A percentile compares a stretch with the other conserved stretches of the same genome.
These are phyloP conservation scores for Candida sp. DNA, from an alignment of 1,139 yeast species.

Conservation along the genomic window DNA sequence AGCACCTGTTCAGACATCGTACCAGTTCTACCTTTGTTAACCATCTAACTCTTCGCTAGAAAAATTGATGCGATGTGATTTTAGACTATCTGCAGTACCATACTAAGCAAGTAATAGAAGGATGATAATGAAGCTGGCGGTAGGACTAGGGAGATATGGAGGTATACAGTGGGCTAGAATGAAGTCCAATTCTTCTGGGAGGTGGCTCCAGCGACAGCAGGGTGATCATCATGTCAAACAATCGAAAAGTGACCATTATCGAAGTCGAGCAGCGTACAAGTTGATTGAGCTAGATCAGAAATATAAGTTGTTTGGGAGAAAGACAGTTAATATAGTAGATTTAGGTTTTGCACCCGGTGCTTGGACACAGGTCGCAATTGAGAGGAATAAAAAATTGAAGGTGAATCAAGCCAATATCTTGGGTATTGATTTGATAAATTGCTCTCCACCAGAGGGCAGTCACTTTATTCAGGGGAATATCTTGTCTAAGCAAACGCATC, in stretches of 20 bases:
- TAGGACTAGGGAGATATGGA: neutral
- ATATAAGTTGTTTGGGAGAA: constrained; percentile 52
- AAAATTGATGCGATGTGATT: constrained; percentile 2
- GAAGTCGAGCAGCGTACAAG: constrained; percentile 92
- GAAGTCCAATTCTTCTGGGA: constrained; percentile 48
- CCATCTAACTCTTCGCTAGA: neutral
- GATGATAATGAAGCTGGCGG: neutral
- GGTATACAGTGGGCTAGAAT: constrained; percentile 1
- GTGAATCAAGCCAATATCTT: constrained; percentile 17
- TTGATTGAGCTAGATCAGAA: constrained; percentile 66
- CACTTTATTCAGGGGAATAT: constrained; percentile 42
- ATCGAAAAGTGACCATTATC: constrained; percentile 60
- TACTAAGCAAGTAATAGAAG: neutral
- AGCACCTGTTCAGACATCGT: constrained; percentile 13
- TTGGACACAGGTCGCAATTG: constrained; percentile 44
- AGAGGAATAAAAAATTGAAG: constrained; percentile 15
- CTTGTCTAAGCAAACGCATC: constrained; percentile 30
- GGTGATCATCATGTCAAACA: constrained; percentile 62
- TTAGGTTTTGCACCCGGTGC: constrained; percentile 55
- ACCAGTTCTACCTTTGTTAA: neutral
- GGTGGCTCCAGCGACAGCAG: constrained; percentile 74
- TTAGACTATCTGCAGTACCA: neutral
- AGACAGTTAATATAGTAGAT: constrained; percentile 64
- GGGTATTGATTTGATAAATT: constrained; percentile 40
- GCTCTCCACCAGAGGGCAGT: constrained; percentile 39